These are phyloP conservation scores for Silene noctiflora DNA, from an alignment of 179 eudicot species.

Conservation along the genomic window DNA sequence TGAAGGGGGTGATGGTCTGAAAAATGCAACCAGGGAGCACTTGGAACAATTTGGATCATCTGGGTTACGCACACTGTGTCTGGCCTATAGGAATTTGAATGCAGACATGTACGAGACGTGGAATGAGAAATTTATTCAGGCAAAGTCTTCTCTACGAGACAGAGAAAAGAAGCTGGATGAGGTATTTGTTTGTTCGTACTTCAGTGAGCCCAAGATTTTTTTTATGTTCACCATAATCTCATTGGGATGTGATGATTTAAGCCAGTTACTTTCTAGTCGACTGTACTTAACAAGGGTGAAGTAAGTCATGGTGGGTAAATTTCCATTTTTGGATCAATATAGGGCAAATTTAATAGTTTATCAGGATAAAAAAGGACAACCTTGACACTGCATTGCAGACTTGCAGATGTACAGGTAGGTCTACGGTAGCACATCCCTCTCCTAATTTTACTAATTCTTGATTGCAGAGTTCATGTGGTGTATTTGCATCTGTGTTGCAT, in stretches of 20 bases:
- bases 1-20: slow-evolving; percentile 57
- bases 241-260: neutral
- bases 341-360: neutral
- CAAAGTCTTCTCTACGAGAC: slow-evolving; percentile 87
- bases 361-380: neutral
- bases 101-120: slow-evolving; percentile 66
- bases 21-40: slow-evolving; percentile 67
- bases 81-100: slow-evolving; percentile 73
- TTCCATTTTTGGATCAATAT: neutral
- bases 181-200: slow-evolving; percentile 39
- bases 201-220: neutral
- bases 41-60: slow-evolving; percentile 92
- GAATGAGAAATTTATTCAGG: slow-evolving; percentile 94
- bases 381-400: neutral
- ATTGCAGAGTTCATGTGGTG: neutral
- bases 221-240: neutral
- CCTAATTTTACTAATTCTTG: neutral
- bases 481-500: neutral
- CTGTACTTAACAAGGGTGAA: neutral
- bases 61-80: slow-evolving; percentile 91
- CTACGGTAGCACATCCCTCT: neutral
- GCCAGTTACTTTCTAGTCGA: neutral
- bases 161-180: slow-evolving; percentile 95
- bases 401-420: neutral
- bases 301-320: slow-evolving; percentile 1